Conservation (phyloP, 2,329 filamentous ascomycete genomes). For the Pyrenophora seminiperda region DNA sequence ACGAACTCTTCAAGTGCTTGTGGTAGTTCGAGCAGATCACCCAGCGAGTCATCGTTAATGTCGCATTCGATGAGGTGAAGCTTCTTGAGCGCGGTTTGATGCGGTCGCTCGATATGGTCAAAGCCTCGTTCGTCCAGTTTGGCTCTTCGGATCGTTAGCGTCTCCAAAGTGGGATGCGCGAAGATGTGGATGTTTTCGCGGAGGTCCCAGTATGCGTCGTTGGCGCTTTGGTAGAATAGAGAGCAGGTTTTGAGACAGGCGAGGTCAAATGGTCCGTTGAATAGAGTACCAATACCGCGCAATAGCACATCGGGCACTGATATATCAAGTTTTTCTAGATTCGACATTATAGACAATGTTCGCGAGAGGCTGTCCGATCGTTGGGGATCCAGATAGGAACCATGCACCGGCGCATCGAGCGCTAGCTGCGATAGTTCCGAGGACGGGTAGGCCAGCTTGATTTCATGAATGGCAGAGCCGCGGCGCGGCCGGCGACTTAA, state of each 20-base stretch:
- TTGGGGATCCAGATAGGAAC: conserved; percentile 30
- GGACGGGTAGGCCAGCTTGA: conserved; percentile 39
- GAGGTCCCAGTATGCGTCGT: conserved; percentile 42
- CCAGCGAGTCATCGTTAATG: conserved; percentile 40
- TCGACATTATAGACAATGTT: conserved; percentile 42
- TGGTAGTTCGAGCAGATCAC: conserved; percentile 39
- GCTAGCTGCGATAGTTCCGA: conserved; percentile 39
- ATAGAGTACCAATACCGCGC: conserved; percentile 39
- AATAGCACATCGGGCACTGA: conserved; percentile 37
- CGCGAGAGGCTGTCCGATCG: conserved; percentile 39
- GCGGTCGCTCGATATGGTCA: conserved; percentile 38
- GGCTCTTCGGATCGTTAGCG: conserved; percentile 35
- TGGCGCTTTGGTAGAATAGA: conserved; percentile 40
- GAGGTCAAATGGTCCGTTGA: conserved; percentile 43
- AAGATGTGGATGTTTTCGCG: conserved; percentile 46
- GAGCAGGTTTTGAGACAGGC: conserved; percentile 40
- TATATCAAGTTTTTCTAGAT: conserved; percentile 41
- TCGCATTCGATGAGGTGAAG: conserved; percentile 41
- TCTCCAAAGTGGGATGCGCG: conserved; percentile 37
- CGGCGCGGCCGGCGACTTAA: conserved; percentile 37
- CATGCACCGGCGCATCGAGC: conserved; percentile 35
- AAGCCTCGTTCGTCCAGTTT: conserved; percentile 41
- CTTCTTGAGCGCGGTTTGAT: conserved; percentile 35
- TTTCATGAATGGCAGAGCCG: conserved; percentile 41
- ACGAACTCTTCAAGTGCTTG: conserved; percentile 41